phyloP scores from a whole-genome alignment of 1,284 basidiomycete genomes.

The Takashimella tepidaria region DNA sequence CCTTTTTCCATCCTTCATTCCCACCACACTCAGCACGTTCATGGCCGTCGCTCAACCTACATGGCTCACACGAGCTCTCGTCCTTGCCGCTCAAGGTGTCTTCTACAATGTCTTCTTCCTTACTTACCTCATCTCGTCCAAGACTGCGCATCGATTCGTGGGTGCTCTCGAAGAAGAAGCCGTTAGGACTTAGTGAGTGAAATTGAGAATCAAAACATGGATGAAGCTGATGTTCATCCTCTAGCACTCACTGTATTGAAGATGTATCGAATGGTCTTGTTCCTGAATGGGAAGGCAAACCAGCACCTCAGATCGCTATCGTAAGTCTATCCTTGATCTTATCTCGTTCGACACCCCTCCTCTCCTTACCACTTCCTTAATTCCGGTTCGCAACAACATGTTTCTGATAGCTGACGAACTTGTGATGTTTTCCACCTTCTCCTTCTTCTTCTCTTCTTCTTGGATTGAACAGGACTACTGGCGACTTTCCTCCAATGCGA shows the following conservation, averaged over 20 bases:
- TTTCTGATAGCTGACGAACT: not conserved
- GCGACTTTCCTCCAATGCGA: slow-evolving; percentile 69
- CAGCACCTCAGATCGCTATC: slow-evolving; percentile 83
- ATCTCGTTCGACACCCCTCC: not conserved
- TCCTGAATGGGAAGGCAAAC: slow-evolving; percentile 69
- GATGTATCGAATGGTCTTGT: slow-evolving; percentile 80
- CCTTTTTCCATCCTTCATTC: too few species aligned
- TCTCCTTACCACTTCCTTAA: not conserved
- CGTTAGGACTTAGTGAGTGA: slow-evolving; percentile 71
- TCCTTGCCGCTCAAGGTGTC: slow-evolving; percentile 78
- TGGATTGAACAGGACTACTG: slow-evolving; percentile 82
- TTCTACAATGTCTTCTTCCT: slow-evolving; percentile 90
- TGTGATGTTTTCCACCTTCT: not conserved
- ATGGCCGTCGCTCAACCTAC: slow-evolving; percentile 78
- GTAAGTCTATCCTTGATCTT: slow-evolving; percentile 34
- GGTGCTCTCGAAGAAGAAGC: slow-evolving; percentile 95
- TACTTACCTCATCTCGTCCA: slow-evolving; percentile 75
- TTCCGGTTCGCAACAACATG: too few species aligned
- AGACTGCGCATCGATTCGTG: slow-evolving; percentile 86
- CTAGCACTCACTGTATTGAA: slow-evolving; percentile 69
- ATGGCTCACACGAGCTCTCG: slow-evolving; percentile 67
- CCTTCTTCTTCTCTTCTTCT: not conserved
- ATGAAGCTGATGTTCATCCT: not conserved
- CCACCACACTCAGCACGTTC: too few species aligned
- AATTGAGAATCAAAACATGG: not conserved